These are phyloP conservation scores for Paramecium octaurelia DNA, from an alignment of 73 alveolate genomes.

Conservation along the genomic window DNA sequence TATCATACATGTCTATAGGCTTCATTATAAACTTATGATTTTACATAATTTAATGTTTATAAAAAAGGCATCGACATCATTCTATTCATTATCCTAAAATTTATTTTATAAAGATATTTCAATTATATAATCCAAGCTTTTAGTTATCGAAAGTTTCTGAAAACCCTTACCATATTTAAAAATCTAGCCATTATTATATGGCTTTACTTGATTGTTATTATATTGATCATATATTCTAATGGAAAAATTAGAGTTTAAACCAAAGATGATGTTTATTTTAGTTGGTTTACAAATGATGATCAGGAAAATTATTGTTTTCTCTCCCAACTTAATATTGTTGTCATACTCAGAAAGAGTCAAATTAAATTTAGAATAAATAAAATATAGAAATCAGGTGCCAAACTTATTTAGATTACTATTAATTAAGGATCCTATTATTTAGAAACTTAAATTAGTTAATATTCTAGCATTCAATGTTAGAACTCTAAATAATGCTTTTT, in stretches of 20 bases:
- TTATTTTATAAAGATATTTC: background rate
- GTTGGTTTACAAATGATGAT: background rate
- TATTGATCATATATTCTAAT: background rate
- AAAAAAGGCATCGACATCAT: background rate
- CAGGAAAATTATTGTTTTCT: background rate
- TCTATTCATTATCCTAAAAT: background rate
- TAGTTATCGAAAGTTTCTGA: background rate
- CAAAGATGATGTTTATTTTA: background rate
- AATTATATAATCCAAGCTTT: background rate
- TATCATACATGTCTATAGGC: background rate
- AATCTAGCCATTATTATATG: background rate
- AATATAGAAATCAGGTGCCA: too few relatives aligned
- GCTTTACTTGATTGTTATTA: background rate
- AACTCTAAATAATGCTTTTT: too few relatives aligned
- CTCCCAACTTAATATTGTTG: background rate
- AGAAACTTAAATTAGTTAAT: too few relatives aligned
- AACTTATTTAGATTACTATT: too few relatives aligned
- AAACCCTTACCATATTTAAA: background rate
- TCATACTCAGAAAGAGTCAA: background rate
- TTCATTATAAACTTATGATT: background rate
- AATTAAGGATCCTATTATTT: too few relatives aligned
- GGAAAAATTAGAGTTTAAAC: background rate
- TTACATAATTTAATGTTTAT: background rate
- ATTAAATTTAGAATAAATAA: too few relatives aligned
- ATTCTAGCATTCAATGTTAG: too few relatives aligned